phyloP scores from a whole-genome alignment of 1,139 yeast species.

The Tardiomyces blankii region DNA sequence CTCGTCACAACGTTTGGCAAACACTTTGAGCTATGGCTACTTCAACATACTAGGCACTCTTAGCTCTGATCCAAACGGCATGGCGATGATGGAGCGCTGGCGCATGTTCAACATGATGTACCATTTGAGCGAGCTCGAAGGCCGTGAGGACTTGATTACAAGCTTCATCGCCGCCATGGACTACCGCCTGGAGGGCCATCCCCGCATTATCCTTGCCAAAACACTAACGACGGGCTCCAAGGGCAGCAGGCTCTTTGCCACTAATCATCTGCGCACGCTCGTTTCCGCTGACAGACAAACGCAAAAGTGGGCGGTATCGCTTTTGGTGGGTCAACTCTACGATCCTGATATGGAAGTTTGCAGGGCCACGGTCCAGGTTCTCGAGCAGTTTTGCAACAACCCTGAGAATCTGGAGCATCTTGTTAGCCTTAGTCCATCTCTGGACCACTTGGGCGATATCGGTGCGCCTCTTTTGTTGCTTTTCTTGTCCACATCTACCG shows the following conservation, averaged over 20 bases:
- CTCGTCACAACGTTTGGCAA: slow-evolving; percentile 45
- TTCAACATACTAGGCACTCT: slow-evolving; percentile 67
- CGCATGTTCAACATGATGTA: slow-evolving; percentile 72
- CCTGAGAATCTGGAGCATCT: slow-evolving; percentile 34
- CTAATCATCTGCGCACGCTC: slow-evolving; percentile 40
- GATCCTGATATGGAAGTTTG: slow-evolving; percentile 53
- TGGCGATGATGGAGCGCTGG: slow-evolving; percentile 66
- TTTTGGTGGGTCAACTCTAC: slow-evolving; percentile 59
- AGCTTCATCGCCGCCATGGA: slow-evolving; percentile 52
- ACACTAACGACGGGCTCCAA: slow-evolving; percentile 48
- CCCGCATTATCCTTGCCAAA: slow-evolving; percentile 55
- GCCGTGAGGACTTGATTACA: slow-evolving; percentile 49
- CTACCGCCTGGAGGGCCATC: slow-evolving; percentile 51
- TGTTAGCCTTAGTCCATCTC: slow-evolving; percentile 35
- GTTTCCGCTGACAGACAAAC: slow-evolving; percentile 19
- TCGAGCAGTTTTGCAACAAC: slow-evolving; percentile 37
- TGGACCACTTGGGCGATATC: slow-evolving; percentile 32
- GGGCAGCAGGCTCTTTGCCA: slow-evolving; percentile 44
- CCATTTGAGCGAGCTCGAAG: slow-evolving; percentile 49
- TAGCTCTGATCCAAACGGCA: slow-evolving; percentile 48
- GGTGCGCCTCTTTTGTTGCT: slow-evolving; percentile 41
- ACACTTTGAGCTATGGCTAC: slow-evolving; percentile 67
- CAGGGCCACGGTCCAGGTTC: slow-evolving; percentile 40
- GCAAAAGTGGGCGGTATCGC: slow-evolving; percentile 32
- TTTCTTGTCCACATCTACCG: slow-evolving; percentile 43